Percentiles rank a stretch among this genome's conserved stretches.
Conservation (phyloP, 2,329 filamentous ascomycete species). For the Colletotrichum truncatum region DNA sequence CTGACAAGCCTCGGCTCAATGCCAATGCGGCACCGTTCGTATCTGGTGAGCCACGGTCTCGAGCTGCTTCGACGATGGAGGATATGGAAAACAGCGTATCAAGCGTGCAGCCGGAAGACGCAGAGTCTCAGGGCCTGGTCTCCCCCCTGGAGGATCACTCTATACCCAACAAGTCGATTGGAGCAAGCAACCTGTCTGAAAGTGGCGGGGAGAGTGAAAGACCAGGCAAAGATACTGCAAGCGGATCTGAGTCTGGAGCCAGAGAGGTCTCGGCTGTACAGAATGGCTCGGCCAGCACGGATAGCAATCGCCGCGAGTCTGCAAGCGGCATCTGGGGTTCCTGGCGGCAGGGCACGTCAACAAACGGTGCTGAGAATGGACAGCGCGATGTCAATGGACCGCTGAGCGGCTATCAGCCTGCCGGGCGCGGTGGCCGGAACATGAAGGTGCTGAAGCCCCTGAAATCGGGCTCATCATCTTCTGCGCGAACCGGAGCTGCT, state of each 20-base stretch:
- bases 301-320: conserved; percentile 50
- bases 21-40: conserved; percentile 57
- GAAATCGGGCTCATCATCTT: conserved; percentile 65
- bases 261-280: background rate
- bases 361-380: conserved; percentile 60
- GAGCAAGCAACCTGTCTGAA: conserved; percentile 50
- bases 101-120: conserved; percentile 39
- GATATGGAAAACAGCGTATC: conserved; percentile 32
- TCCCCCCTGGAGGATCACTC: conserved; percentile 48
- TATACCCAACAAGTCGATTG: conserved; percentile 43
- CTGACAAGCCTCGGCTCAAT: conserved; percentile 68
- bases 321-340: conserved; percentile 73
- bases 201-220: conserved; percentile 55
- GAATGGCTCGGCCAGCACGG: conserved; percentile 22
- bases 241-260: conserved; percentile 22
- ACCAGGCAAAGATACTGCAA: conserved; percentile 33
- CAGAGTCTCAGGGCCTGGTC: conserved; percentile 37
- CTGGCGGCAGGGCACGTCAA: conserved; percentile 69
- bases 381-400: conserved; percentile 60
- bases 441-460: conserved; percentile 92
- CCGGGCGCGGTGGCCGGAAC: conserved; percentile 68
- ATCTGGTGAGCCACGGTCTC: conserved; percentile 44
- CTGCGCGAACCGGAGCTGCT: conserved; percentile 57
- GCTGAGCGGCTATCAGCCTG: conserved; percentile 75
- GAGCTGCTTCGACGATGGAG: conserved; percentile 31